These are phyloP conservation scores for Pholiota conissans DNA, from an alignment of 768 basidiomycete genomes.

Conservation along the genomic window DNA sequence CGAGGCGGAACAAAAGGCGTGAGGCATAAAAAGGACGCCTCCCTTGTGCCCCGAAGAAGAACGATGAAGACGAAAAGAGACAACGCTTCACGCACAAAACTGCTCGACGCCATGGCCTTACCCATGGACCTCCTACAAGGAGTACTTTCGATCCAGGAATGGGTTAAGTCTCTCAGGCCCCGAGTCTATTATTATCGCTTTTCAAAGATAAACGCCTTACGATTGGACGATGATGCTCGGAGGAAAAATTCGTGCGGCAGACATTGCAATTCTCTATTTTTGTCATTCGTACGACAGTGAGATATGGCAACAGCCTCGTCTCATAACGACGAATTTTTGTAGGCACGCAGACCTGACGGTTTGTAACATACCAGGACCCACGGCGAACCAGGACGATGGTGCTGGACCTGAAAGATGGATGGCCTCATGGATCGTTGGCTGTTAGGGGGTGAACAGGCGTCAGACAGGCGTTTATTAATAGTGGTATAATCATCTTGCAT, in stretches of 20 bases:
- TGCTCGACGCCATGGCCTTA: neutral
- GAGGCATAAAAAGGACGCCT: no score
- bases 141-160: neutral
- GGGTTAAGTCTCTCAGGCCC: neutral
- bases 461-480: neutral
- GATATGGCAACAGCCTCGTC: neutral
- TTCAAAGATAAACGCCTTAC: neutral
- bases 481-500: neutral
- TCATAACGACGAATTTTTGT: slow-evolving; percentile 7
- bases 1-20: neutral
- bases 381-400: no score
- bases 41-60: no score
- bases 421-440: neutral
- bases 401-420: neutral
- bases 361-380: no score
- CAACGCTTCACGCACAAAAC: neutral
- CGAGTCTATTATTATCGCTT: neutral
- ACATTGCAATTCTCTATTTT: neutral
- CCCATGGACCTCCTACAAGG: neutral
- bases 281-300: neutral
- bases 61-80: neutral
- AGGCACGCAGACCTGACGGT: neutral
- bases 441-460: neutral
- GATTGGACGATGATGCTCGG: neutral
- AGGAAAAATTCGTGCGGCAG: neutral